Conservation (phyloP, 2,329 filamentous ascomycete genomes). For the Raffaelea arxii region DNA sequence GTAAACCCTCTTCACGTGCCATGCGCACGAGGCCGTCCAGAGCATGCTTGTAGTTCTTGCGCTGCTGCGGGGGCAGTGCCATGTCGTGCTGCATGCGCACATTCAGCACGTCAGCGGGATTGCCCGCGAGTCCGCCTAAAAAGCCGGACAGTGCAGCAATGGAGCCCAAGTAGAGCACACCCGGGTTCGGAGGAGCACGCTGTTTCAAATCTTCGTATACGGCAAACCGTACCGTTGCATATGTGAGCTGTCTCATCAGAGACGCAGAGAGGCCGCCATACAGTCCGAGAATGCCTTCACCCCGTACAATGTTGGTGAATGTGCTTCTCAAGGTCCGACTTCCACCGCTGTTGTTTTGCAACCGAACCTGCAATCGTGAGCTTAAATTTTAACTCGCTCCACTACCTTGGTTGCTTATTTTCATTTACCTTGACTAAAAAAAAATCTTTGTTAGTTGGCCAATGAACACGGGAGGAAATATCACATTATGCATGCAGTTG, state of each 20-base stretch:
- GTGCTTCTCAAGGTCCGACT: neutral
- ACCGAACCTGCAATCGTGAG: neutral
- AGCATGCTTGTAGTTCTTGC: conserved; percentile 9
- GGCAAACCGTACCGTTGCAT: conserved; percentile 60
- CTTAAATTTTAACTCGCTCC: neutral
- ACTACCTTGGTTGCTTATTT: neutral
- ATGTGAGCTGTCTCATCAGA: conserved; percentile 58
- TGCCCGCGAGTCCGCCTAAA: conserved; percentile 54
- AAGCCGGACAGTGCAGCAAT: conserved; percentile 59
- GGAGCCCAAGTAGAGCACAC: conserved; percentile 41
- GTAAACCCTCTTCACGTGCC: conserved; percentile 8
- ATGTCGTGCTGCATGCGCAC: conserved; percentile 19
- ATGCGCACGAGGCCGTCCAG: conserved; percentile 12
- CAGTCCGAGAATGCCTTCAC: conserved; percentile 53
- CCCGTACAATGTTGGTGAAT: neutral
- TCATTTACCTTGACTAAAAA: neutral
- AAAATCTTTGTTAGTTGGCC: neutral
- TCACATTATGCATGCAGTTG: no score
- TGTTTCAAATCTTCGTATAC: conserved; percentile 66
- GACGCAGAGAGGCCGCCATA: conserved; percentile 62
- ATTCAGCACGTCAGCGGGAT: conserved; percentile 19
- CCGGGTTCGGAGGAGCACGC: conserved; percentile 34
- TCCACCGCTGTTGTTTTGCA: neutral
- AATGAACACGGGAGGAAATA: no score
- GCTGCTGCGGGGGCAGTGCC: conserved; percentile 14